These are phyloP conservation scores for Aciculosporium take DNA, from an alignment of 2,329 filamentous ascomycete genomes.

Conservation along the genomic window DNA sequence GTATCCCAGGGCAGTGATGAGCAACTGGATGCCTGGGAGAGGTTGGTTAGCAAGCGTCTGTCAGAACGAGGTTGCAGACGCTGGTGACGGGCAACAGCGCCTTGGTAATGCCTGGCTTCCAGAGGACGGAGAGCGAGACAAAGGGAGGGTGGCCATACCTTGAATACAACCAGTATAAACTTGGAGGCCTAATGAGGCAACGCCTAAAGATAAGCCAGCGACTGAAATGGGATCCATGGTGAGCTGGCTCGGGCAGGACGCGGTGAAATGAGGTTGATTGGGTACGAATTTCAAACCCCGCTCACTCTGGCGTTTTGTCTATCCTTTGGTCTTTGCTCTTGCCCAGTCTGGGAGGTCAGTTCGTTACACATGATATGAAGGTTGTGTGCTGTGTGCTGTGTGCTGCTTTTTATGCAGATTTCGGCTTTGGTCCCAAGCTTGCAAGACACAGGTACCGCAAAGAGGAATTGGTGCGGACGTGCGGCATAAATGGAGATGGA, in stretches of 20 bases:
- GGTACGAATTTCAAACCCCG: neutral
- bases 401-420: too few species aligned
- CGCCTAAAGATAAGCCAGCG: slow-evolving; percentile 28
- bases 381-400: neutral
- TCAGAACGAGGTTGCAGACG: neutral
- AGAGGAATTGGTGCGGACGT: neutral
- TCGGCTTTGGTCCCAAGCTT: too few species aligned
- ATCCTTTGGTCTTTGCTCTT: too few species aligned
- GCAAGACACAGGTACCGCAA: too few species aligned
- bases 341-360: too few species aligned
- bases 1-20: slow-evolving; percentile 32
- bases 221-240: slow-evolving; percentile 29
- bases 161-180: slow-evolving; percentile 33
- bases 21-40: slow-evolving; percentile 25
- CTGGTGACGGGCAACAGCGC: neutral
- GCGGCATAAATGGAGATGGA: too few species aligned
- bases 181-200: slow-evolving; percentile 30
- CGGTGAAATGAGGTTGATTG: neutral
- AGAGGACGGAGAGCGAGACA: neutral
- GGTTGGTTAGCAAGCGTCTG: neutral
- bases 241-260: neutral
- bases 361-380: too few species aligned
- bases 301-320: neutral
- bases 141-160: slow-evolving; percentile 13
- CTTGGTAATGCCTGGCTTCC: neutral